Base-by-base conservation (phyloP, 139 green algal species). In the Micractinium conductrix region DNA sequence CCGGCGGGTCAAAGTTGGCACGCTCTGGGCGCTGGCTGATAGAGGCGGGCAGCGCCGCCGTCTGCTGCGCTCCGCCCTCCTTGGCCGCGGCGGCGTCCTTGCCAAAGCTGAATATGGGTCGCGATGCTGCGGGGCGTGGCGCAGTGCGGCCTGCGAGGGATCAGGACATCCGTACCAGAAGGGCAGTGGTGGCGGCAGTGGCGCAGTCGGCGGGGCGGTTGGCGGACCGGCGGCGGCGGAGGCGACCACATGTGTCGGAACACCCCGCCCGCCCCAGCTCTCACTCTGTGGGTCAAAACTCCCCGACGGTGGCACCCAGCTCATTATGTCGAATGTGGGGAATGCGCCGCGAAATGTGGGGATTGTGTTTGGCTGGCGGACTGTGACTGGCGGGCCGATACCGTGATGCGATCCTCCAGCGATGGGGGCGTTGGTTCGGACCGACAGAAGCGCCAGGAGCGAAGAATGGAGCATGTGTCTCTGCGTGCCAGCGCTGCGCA, bases 271-370 rank as follows among this genome's bases (percentile, higher is more conserved):
- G 7, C 33, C 30, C 26, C 28, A 16, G 28, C 24, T 9, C 76
- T 38, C 58, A 82, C 76, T 58, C 37, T 53, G 40, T 8, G 76
- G 76, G 28, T 82, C 76, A 28, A 79, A 85, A 17, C 53, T 26
- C 17, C 68, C 78, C 50, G 43, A 48, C 9, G 76, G 58, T 6
- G 76, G 76, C 26, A 82, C n/a, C 76, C 76, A 82, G 8, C 45
- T 68, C 74, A 80, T 80, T 4, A 17, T 33, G 33, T 7, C 14
- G 16, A 43, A 35, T 16, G 24, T 9, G 12, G 58, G 10, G 22
- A 35, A 67, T 28, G 6, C 5, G 26, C 58, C 6, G 17, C 58
- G 26, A 67, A 67, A 37, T 67, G 58, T 35, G 26, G 26, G 58
- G 21, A 35, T 37, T 67, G 58, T 67, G 26, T 35, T 35, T 35